Percentiles rank a stretch among this genome's conserved stretches.
phyloP scores from a whole-genome alignment of 805 yeast genomes.

The Jamesozyma hellenica region DNA sequence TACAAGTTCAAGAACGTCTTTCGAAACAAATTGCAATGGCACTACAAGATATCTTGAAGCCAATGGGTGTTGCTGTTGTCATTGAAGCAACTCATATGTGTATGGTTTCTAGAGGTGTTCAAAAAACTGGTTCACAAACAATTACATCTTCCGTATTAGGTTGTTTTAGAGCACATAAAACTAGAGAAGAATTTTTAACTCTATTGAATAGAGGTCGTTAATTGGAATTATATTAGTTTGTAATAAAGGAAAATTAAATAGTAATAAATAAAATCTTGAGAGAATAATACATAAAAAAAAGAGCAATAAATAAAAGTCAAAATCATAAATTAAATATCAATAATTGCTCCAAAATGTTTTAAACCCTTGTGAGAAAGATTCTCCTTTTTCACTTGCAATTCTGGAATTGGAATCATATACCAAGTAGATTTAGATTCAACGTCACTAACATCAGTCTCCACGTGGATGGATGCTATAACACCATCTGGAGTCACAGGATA shows the following conservation, averaged over 20 bases:
- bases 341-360: conserved; percentile 12
- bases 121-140: conserved; percentile 87
- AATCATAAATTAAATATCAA: background rate
- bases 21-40: conserved; percentile 98
- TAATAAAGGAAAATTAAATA: background rate
- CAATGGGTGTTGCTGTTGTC: conserved; percentile 96
- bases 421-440: conserved; percentile 44
- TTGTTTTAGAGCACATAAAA: conserved; percentile 88
- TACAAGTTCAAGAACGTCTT: conserved; percentile 95
- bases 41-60: conserved; percentile 76
- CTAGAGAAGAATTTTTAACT: conserved; percentile 90
- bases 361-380: conserved; percentile 21
- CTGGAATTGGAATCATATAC: conserved; percentile 67
- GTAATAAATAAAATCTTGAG: background rate
- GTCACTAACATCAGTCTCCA: conserved; percentile 51
- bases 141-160: conserved; percentile 97
- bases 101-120: conserved; percentile 97
- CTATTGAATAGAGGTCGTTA: conserved; percentile 46
- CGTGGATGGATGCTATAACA: conserved; percentile 59
- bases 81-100: conserved; percentile 98
- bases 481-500: conserved; percentile 51
- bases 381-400: conserved; percentile 29
- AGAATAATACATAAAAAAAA: background rate
- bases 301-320: background rate
- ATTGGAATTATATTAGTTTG: conserved; percentile 4